Base-by-base conservation (phyloP, 1,284 basidiomycete genomes). In the Naganishia cerealis region DNA sequence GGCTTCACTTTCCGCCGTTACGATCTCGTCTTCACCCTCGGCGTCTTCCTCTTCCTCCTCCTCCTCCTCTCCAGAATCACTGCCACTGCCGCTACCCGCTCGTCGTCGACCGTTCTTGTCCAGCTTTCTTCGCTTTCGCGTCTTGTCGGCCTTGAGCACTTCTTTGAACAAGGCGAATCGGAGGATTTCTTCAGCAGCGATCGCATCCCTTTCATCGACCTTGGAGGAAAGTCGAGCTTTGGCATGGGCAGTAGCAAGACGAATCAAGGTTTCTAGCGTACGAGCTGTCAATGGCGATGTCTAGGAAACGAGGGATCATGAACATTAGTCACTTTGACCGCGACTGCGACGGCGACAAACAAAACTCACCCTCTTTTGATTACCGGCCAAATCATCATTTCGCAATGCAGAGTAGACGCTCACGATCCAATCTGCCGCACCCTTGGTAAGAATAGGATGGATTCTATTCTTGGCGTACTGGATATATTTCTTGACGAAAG, bases 121-220 rank as follows among this genome's bases (percentile, higher is more conserved):
- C 69, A 91, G 84, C 81, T 90, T 92, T 76, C 90, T 86, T 75
- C 90, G 86, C 83, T 91, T 91, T 69, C 86, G 85, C 57, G 87
- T 73, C 83, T 86, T 74, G 85, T 85, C 77, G 85, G 87, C 73
- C 77, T 90, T 92, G 63, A 93, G 86, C 21, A 99, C 95, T 79
- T 99, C 96, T 78, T 95, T 96, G 87, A 95, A 99, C 39, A 99
- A 86, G 0, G 96, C 96, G 80, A 93, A 99, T 24, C 95, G 90
- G 75, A 99, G 88, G 74, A 99, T 95, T 75, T 90, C 90, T 79
- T 99, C 94, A 1, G 95, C 96, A 39, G 90, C 88, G 75, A 86
- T 86, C 13, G 96, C 95, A 81, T 99, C 96, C 5, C 84, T 83
- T 77, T 90, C 87, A 75, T 92, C 89, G 24, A 99, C 92, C 72